Conservation (phyloP, 2,329 filamentous ascomycete species). For the Colletotrichum sp. region DNA sequence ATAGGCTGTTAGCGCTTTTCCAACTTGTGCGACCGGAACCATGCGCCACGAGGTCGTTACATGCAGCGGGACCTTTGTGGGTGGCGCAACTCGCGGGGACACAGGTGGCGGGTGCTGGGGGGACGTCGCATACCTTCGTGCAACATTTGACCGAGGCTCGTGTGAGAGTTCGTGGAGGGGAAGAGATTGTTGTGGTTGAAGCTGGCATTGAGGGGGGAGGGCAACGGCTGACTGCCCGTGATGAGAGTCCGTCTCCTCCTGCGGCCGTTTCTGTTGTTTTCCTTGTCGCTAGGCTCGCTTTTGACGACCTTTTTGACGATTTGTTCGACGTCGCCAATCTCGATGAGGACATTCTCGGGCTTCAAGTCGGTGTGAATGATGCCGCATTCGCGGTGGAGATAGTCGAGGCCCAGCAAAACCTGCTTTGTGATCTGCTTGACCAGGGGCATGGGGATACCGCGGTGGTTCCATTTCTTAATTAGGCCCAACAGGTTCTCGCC, state of each 20-base stretch:
- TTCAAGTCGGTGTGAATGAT: conserved; percentile 99
- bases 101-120: not conserved
- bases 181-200: conserved; percentile 83
- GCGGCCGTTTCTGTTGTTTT: conserved; percentile 90
- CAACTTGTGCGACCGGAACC: not conserved
- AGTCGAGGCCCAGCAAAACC: conserved; percentile 92
- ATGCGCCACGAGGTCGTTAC: not conserved
- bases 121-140: conserved; percentile 68
- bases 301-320: conserved; percentile 97
- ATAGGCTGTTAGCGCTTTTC: not conserved
- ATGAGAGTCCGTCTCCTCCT: conserved; percentile 91
- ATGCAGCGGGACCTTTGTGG: not conserved
- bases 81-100: not conserved
- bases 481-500: conserved; percentile 93
- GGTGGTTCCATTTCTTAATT: conserved; percentile 98
- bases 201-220: conserved; percentile 90
- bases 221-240: conserved; percentile 94
- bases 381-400: conserved; percentile 95
- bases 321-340: conserved; percentile 98
- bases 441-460: conserved; percentile 93
- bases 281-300: conserved; percentile 75
- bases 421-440: conserved; percentile 99
- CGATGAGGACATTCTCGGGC: conserved; percentile 97
- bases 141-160: conserved; percentile 84
- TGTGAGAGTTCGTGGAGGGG: conserved; percentile 66